These are phyloP conservation scores for Begonia peltatifolia DNA, from an alignment of 306 rosid genomes.

Conservation along the genomic window DNA sequence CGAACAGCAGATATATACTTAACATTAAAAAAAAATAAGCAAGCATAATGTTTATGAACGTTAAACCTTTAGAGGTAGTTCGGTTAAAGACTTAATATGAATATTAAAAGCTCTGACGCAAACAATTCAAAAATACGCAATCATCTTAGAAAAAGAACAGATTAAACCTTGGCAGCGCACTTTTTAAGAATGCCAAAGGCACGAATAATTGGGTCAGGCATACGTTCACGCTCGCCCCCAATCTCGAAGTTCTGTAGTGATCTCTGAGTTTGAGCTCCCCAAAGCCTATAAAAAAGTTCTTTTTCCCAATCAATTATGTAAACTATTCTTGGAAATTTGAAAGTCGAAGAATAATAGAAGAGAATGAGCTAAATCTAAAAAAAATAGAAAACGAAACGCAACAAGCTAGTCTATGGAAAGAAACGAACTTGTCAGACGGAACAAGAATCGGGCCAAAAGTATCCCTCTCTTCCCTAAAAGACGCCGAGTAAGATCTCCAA, in stretches of 20 bases:
- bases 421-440: conserved; percentile 75
- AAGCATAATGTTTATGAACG: no score
- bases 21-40: no score
- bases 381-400: neutral
- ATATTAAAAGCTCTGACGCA: no score
- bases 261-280: conserved; percentile 99
- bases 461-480: conserved; percentile 83
- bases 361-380: neutral
- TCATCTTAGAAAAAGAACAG: neutral
- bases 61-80: no score
- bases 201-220: conserved; percentile 93
- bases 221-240: conserved; percentile 91
- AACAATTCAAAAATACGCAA: no score
- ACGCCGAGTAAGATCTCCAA: conserved; percentile 42
- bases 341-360: neutral
- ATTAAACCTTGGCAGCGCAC: conserved; percentile 73
- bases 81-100: no score
- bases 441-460: conserved; percentile 93
- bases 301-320: no score
- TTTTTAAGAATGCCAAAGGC: conserved; percentile 85
- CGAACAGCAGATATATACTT: no score
- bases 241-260: conserved; percentile 90
- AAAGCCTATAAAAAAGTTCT: conserved; percentile 28
- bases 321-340: neutral
- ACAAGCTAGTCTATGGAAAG: neutral